Conservation (phyloP, 75 land plant genomes). For the Picea sitchensis region DNA sequence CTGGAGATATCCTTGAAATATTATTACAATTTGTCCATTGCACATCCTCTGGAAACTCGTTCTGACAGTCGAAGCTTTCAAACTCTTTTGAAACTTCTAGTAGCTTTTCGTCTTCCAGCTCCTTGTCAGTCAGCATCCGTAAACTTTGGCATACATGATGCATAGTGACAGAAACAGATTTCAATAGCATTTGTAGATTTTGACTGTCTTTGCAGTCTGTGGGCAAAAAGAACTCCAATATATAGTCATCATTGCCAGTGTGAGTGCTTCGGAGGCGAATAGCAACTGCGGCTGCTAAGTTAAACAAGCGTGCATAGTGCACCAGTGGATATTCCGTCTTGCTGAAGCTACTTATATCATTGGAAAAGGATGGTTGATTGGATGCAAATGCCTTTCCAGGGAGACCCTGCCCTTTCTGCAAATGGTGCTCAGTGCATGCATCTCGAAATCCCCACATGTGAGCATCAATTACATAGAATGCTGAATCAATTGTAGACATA, state of each 20-base stretch:
- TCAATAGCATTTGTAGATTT: slow-evolving; percentile 41
- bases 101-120: slow-evolving; percentile 33
- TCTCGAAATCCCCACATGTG: slow-evolving; percentile 69
- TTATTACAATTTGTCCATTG: neutral
- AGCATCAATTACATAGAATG: slow-evolving; percentile 65
- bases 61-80: slow-evolving; percentile 9
- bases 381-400: slow-evolving; percentile 75
- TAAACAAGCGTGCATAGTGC: slow-evolving; percentile 80
- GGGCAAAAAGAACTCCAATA: slow-evolving; percentile 81
- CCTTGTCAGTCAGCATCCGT: slow-evolving; percentile 39
- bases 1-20: neutral
- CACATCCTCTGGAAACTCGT: neutral
- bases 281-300: slow-evolving; percentile 57
- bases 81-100: slow-evolving; percentile 29
- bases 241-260: slow-evolving; percentile 68
- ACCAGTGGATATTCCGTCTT: slow-evolving; percentile 80
- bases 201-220: slow-evolving; percentile 22
- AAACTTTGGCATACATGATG: slow-evolving; percentile 52
- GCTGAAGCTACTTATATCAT: slow-evolving; percentile 55
- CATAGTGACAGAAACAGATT: slow-evolving; percentile 52
- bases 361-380: slow-evolving; percentile 38
- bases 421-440: slow-evolving; percentile 81
- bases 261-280: slow-evolving; percentile 56
- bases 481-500: slow-evolving; percentile 61
- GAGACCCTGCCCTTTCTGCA: slow-evolving; percentile 78